Evolutionary conservation across 371 early-diverging fungal species (phyloP).

Genomic region (Coemansia sp.): DNA sequence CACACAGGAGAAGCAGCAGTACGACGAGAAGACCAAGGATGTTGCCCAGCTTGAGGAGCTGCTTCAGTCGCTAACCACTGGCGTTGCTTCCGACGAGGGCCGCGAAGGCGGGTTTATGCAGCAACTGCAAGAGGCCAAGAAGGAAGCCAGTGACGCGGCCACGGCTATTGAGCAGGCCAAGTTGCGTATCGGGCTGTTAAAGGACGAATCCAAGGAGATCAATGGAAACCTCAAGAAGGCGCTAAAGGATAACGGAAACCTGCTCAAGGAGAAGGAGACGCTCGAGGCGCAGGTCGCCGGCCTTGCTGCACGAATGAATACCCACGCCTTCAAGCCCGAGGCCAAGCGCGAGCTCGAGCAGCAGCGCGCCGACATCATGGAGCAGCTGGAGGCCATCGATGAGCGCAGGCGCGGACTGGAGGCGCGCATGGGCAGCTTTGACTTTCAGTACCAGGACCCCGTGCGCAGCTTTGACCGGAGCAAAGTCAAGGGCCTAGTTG

Average conservation of each 20-base stretch:
- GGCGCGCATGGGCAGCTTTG: constrained; percentile 57
- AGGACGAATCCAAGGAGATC: constrained; percentile 63
- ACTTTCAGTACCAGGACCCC: constrained; percentile 72
- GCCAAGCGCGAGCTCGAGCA: constrained; percentile 35
- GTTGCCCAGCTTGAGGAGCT: constrained; percentile 79
- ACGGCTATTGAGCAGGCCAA: constrained; percentile 73
- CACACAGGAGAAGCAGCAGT: constrained; percentile 58
- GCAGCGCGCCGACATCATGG: constrained; percentile 37
- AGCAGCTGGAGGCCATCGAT: constrained; percentile 41
- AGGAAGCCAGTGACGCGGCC: constrained; percentile 56
- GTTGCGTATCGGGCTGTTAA: constrained; percentile 66
- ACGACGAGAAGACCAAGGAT: constrained; percentile 66
- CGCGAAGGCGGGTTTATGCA: constrained; percentile 93
- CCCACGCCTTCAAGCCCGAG: constrained; percentile 34
- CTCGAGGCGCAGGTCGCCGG: constrained; percentile 33
- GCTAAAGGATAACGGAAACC: constrained; percentile 22
- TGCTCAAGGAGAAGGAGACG: constrained; percentile 34
- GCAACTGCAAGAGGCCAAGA: constrained; percentile 79
- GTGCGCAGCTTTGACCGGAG: constrained; percentile 83
- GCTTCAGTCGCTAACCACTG: constrained; percentile 89
- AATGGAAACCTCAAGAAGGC: constrained; percentile 53
- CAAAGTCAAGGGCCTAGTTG: constrained; percentile 90
- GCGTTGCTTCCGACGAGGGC: constrained; percentile 86
- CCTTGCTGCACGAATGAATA: constrained; percentile 18
- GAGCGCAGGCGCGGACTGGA: constrained; percentile 46